These are phyloP conservation scores for Symbiodinium natans DNA, from an alignment of 73 alveolate genomes.

Conservation along the genomic window DNA sequence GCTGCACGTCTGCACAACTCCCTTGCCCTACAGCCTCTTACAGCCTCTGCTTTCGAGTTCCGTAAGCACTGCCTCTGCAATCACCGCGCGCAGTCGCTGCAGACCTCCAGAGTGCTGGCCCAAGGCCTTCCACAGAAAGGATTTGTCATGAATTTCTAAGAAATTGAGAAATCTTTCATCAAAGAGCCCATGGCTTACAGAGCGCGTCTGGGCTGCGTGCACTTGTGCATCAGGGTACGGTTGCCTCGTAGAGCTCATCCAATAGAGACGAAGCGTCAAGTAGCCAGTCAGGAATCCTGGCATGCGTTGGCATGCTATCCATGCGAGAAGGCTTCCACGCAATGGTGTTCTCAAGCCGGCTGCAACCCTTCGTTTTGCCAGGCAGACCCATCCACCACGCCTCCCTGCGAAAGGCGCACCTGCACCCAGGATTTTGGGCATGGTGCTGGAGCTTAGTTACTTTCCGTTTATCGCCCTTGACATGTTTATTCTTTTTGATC, in stretches of 20 bases:
- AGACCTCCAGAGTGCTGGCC: background rate
- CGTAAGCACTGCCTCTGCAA: background rate
- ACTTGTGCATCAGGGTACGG: too few relatives aligned
- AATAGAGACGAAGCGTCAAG: background rate
- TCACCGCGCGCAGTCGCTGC: background rate
- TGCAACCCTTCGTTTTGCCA: background rate
- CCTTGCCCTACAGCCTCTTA: too few relatives aligned
- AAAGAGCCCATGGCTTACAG: too few relatives aligned
- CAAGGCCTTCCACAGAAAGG: background rate
- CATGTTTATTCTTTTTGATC: too few relatives aligned
- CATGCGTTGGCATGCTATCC: background rate
- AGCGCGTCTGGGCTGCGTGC: background rate
- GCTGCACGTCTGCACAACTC: too few relatives aligned
- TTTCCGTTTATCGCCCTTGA: too few relatives aligned
- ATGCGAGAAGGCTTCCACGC: too few relatives aligned
- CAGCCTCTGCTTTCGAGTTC: background rate
- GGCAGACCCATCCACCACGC: slow-evolving; percentile 3
- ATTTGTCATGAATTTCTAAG: too few relatives aligned
- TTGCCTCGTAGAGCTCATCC: slow-evolving; percentile 2
- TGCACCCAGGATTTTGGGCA: background rate
- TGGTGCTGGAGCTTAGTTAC: too few relatives aligned
- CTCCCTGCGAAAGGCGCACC: background rate
- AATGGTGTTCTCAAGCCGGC: too few relatives aligned
- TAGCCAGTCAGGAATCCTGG: slow-evolving; percentile 13
- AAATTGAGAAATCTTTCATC: too few relatives aligned